These are phyloP conservation scores for Penicillium manginii DNA, from an alignment of 495 filamentous ascomycete genomes.

Conservation along the genomic window DNA sequence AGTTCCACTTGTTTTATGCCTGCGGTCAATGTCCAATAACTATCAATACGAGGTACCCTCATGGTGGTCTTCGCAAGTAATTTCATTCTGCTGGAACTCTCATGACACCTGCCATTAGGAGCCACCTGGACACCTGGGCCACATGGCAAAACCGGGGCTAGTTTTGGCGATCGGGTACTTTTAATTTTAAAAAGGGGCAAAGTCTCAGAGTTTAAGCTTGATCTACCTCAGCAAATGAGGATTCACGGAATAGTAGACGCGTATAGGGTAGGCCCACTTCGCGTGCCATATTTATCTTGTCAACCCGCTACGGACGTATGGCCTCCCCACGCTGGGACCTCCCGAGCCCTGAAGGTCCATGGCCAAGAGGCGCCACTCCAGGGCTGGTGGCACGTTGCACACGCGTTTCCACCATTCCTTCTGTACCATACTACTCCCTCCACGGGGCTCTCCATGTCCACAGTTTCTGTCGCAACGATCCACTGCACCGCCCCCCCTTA, in stretches of 20 bases:
- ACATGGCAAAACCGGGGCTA: neutral
- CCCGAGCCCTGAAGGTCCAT: neutral
- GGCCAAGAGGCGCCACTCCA: neutral
- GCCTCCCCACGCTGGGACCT: neutral
- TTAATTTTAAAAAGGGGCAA: conserved; percentile 17
- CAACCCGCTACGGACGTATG: neutral
- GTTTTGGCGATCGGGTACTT: conserved; percentile 4
- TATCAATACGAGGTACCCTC: too few relatives aligned
- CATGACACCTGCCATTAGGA: neutral
- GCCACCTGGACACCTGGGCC: neutral
- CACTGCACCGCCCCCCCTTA: conserved; percentile 19
- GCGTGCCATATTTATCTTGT: conserved; percentile 9
- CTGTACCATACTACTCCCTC: neutral
- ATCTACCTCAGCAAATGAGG: conserved; percentile 16
- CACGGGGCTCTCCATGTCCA: neutral
- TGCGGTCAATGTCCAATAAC: too few relatives aligned
- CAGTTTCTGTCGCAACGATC: neutral
- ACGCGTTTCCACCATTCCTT: conserved; percentile 1
- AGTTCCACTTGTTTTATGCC: too few relatives aligned
- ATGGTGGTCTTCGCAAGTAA: too few relatives aligned
- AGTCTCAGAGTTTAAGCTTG: conserved; percentile 21
- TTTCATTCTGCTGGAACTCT: too few relatives aligned
- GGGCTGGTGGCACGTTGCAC: neutral
- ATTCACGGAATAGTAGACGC: conserved; percentile 5
- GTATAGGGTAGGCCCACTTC: neutral